Conservation (phyloP, 2,329 filamentous ascomycete genomes). For the Claviceps lovelessii region DNA sequence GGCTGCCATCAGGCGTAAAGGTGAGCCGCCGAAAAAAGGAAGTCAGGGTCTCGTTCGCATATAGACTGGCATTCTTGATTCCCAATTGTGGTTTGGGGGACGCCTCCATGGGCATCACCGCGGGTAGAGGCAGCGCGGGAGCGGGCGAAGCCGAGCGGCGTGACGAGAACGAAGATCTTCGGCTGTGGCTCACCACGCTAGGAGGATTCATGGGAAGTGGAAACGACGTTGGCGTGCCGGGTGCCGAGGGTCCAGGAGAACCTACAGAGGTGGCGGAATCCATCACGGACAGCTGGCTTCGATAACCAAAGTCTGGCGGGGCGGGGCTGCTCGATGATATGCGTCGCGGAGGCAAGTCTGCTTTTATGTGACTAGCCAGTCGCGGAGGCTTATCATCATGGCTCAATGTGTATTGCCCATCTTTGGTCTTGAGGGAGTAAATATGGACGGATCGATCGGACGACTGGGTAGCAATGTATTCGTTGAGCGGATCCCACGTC, state of each 20-base stretch:
- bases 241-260: slow-evolving; percentile 80
- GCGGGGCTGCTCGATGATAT: slow-evolving; percentile 88
- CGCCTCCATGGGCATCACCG: slow-evolving; percentile 84
- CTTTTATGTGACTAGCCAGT: slow-evolving; percentile 62
- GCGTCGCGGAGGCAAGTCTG: slow-evolving; percentile 81
- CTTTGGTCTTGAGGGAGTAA: slow-evolving; percentile 90
- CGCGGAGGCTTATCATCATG: slow-evolving; percentile 57
- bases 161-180: slow-evolving; percentile 84
- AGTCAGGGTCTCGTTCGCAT: slow-evolving; percentile 90
- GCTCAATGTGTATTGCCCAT: slow-evolving; percentile 76
- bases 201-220: slow-evolving; percentile 94
- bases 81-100: slow-evolving; percentile 67
- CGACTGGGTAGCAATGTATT: slow-evolving; percentile 95
- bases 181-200: slow-evolving; percentile 72
- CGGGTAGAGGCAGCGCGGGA: slow-evolving; percentile 82
- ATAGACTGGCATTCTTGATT: slow-evolving; percentile 75
- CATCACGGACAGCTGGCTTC: slow-evolving; percentile 45
- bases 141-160: slow-evolving; percentile 84
- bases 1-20: slow-evolving; percentile 87
- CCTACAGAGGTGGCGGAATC: slow-evolving; percentile 45
- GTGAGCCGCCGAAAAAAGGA: slow-evolving; percentile 92
- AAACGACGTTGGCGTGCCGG: slow-evolving; percentile 81
- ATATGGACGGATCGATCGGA: slow-evolving; percentile 97
- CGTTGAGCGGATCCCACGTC: slow-evolving; percentile 94
- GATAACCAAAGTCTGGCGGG: slow-evolving; percentile 62